Conservation (phyloP, 2,329 filamentous ascomycete species). For the Blastomyces silverae region DNA sequence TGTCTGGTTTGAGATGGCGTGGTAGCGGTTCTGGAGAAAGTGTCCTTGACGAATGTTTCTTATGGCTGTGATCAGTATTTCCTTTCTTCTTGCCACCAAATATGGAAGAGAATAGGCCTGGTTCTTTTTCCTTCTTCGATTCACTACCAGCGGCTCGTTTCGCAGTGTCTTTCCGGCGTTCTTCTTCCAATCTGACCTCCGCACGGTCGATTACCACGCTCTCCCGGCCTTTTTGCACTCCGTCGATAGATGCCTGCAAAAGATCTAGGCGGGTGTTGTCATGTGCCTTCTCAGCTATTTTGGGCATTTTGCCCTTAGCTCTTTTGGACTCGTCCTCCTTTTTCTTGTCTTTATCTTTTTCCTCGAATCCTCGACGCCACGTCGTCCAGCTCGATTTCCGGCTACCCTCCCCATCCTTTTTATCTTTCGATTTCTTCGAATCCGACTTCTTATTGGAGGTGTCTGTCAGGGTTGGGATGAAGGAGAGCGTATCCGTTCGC, state of each 20-base stretch:
- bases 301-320: slow-evolving; percentile 55
- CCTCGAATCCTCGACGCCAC: slow-evolving; percentile 68
- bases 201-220: slow-evolving; percentile 79
- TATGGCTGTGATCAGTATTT: slow-evolving; percentile 60
- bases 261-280: slow-evolving; percentile 81
- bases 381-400: slow-evolving; percentile 64
- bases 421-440: slow-evolving; percentile 57
- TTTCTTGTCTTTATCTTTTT: slow-evolving; percentile 57
- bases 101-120: slow-evolving; percentile 81
- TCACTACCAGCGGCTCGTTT: slow-evolving; percentile 63
- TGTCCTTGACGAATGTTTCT: slow-evolving; percentile 66
- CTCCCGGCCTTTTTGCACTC: slow-evolving; percentile 52
- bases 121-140: slow-evolving; percentile 79
- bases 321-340: slow-evolving; percentile 56
- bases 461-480: slow-evolving; percentile 69
- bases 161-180: slow-evolving; percentile 73
- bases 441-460: slow-evolving; percentile 59
- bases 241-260: slow-evolving; percentile 78
- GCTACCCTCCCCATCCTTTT: slow-evolving; percentile 63
- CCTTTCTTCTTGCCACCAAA: slow-evolving; percentile 90
- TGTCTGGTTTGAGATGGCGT: slow-evolving; percentile 69
- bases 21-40: slow-evolving; percentile 74
- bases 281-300: slow-evolving; percentile 51
- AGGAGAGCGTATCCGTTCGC: slow-evolving; percentile 69
- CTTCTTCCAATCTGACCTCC: slow-evolving; percentile 60